These are phyloP conservation scores for barley (Hordeum vulgare) DNA, from an alignment of 176 grass and related monocot species.

Conservation along the genomic window DNA sequence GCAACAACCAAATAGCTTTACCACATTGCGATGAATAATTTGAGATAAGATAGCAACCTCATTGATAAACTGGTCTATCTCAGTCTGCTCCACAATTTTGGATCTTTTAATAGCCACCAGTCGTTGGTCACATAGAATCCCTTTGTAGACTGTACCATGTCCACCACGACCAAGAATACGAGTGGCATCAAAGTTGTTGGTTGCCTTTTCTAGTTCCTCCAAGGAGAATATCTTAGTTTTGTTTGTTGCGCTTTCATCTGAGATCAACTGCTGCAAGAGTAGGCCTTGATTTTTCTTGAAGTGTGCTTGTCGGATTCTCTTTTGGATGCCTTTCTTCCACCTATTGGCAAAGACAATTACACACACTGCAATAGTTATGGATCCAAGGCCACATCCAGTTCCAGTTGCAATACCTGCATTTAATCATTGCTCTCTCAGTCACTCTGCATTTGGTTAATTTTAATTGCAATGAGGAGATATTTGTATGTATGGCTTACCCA, in stretches of 20 bases:
- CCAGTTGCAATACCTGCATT: constrained; percentile 6
- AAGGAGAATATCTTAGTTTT: constrained; percentile 35
- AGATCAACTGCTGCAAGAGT: not conserved
- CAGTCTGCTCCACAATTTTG: not conserved
- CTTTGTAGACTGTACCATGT: no score
- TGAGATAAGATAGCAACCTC: not conserved
- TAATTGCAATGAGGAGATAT: not conserved
- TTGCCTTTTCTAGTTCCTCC: constrained; percentile 27
- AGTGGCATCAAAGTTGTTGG: not conserved
- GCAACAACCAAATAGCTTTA: no score
- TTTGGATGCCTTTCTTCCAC: not conserved
- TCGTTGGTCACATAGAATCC: not conserved
- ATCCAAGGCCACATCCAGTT: constrained; percentile 1
- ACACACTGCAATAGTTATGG: not conserved
- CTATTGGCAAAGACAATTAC: not conserved
- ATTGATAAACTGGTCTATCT: not conserved
- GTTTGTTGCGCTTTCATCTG: not conserved
- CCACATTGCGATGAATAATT: not conserved
- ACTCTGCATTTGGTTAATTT: not conserved
- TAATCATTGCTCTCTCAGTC: not conserved
- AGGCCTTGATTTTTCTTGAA: constrained; percentile 10
- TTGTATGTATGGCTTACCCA: not conserved
- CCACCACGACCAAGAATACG: not conserved
- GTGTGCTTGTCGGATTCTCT: not conserved
- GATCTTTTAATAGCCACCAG: not conserved